A percentile compares a stretch with the other conserved stretches of the same genome.
These are phyloP conservation scores for Diplodia sapinea DNA, from an alignment of 2,329 filamentous ascomycete genomes.

Conservation along the genomic window DNA sequence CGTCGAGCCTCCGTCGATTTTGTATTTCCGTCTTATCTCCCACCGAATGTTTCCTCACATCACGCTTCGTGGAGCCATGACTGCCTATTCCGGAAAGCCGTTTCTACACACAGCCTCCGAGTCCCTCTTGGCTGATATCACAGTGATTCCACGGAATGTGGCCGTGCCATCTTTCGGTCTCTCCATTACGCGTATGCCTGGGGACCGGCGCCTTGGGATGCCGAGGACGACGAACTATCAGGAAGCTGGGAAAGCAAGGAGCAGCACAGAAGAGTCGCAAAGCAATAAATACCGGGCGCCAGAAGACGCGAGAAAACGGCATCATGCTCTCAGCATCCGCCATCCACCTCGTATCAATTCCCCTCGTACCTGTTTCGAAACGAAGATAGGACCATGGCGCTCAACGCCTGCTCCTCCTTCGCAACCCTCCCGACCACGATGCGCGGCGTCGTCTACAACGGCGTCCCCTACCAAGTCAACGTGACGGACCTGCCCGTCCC, in stretches of 20 bases:
- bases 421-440: background rate
- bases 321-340: no score
- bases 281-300: background rate
- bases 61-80: background rate
- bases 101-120: background rate
- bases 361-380: background rate
- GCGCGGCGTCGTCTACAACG: conserved; percentile 4
- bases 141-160: background rate
- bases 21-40: background rate
- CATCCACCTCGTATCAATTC: no score
- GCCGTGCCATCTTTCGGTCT: background rate
- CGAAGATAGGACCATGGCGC: background rate
- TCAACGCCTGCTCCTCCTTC: background rate
- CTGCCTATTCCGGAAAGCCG: background rate
- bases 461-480: conserved; percentile 19
- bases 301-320: background rate
- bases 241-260: background rate
- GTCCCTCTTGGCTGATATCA: background rate
- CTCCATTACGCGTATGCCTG: background rate
- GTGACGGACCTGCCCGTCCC: conserved; percentile 19
- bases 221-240: background rate
- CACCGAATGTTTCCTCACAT: background rate
- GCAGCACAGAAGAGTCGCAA: background rate
- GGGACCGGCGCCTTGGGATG: no score
- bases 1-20: background rate